phyloP scores from a whole-genome alignment of 2,329 filamentous ascomycete species.

The Aspergillus fischeri region DNA sequence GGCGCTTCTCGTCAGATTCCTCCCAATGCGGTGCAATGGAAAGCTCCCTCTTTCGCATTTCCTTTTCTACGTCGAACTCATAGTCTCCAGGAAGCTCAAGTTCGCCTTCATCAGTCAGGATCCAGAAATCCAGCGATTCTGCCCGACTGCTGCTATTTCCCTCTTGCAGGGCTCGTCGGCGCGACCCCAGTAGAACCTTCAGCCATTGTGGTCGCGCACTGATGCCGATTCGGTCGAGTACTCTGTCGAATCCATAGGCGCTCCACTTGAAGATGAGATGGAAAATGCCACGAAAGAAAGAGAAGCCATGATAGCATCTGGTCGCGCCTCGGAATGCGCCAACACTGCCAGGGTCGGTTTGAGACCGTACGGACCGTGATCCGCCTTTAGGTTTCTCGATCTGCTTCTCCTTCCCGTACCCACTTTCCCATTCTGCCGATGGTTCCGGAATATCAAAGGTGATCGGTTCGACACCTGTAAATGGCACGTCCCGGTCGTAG shows the following conservation, averaged over 20 bases:
- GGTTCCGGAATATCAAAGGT: conserved; percentile 34
- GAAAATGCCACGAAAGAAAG: conserved; percentile 72
- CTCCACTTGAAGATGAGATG: conserved; percentile 59
- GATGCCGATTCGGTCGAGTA: conserved; percentile 59
- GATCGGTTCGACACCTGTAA: conserved; percentile 30
- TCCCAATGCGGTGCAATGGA: conserved; percentile 39
- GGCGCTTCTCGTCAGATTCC: conserved; percentile 56
- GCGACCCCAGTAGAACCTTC: conserved; percentile 30
- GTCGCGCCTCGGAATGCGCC: conserved; percentile 74
- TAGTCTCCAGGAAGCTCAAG: conserved; percentile 56
- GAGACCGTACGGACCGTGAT: conserved; percentile 33
- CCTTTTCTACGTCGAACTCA: conserved; percentile 74
- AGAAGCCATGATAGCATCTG: conserved; percentile 68
- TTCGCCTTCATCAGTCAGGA: conserved; percentile 50
- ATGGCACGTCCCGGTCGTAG: conserved; percentile 16
- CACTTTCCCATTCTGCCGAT: conserved; percentile 39
- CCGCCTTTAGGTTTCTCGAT: conserved; percentile 37
- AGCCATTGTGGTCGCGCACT: conserved; percentile 62
- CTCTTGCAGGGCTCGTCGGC: conserved; percentile 14
- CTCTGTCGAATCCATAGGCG: conserved; percentile 51
- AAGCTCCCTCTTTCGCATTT: conserved; percentile 63
- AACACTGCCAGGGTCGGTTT: conserved; percentile 56
- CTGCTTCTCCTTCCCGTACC: conserved; percentile 45
- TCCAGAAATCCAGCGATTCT: conserved; percentile 49
- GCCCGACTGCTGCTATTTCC: conserved; percentile 10